Conservation (phyloP, 2,329 filamentous ascomycete genomes). For the Chalaropsis thielavioides region DNA sequence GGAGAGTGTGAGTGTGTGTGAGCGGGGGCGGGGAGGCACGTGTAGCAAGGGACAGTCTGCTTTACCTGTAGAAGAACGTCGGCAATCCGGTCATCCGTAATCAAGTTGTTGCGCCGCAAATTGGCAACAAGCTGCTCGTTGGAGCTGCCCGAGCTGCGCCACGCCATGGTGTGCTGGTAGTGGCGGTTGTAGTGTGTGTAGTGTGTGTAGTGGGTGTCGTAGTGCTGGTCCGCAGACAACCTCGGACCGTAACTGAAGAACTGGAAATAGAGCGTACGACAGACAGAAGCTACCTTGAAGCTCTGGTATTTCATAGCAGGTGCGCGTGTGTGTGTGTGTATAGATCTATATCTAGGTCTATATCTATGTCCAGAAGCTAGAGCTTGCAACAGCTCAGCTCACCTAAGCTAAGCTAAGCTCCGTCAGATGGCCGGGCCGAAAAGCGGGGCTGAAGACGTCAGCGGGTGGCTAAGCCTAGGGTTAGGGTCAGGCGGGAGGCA, state of each 20-base stretch:
- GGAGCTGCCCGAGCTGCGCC: conserved; percentile 63
- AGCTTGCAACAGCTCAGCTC: too few species aligned
- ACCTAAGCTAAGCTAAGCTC: neutral
- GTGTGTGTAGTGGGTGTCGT: conserved; percentile 20
- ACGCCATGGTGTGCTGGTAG: conserved; percentile 67
- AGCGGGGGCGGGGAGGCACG: too few species aligned
- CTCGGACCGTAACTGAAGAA: neutral
- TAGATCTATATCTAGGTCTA: too few species aligned
- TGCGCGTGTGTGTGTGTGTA: too few species aligned
- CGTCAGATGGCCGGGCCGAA: neutral
- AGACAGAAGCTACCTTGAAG: too few species aligned
- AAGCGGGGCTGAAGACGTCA: neutral
- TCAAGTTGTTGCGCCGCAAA: conserved; percentile 55
- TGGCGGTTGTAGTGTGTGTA: too few species aligned
- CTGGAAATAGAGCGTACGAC: neutral
- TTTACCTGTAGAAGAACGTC: conserved; percentile 34
- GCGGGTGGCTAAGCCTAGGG: neutral
- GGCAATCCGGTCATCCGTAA: conserved; percentile 56
- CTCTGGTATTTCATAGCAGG: too few species aligned
- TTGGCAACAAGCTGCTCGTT: conserved; percentile 70
- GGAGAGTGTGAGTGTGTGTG: conserved; percentile 6
- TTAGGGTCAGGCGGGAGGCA: too few species aligned
- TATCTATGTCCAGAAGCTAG: too few species aligned
- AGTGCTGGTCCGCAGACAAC: neutral
- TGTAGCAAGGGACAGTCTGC: neutral